A percentile compares a stretch with the other conserved stretches of the same genome.
Evolutionary conservation across 768 basidiomycete species (phyloP).

Genomic region (Rhodotorula graminis): DNA sequence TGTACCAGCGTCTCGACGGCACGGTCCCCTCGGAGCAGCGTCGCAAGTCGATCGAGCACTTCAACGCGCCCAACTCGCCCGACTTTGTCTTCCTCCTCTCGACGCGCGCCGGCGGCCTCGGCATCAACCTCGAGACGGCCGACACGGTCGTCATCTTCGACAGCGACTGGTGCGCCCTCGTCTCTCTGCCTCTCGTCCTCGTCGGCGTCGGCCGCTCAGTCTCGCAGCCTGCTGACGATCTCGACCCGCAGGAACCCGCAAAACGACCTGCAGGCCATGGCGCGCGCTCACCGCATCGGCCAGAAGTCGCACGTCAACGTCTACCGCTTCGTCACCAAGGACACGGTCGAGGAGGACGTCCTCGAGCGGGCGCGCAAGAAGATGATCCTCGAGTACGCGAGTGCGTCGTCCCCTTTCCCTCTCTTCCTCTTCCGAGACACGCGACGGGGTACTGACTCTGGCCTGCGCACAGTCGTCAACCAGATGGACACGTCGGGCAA

Average conservation of each 20-base stretch:
- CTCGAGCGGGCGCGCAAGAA: conserved; percentile 97
- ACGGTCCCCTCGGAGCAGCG: conserved; percentile 81
- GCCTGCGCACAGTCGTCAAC: conserved; percentile 74
- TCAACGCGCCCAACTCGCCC: conserved; percentile 83
- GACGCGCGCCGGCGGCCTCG: conserved; percentile 92
- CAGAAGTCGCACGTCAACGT: conserved; percentile 98
- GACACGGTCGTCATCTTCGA: conserved; percentile 99
- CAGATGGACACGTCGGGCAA: conserved; percentile 99
- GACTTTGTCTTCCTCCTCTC: conserved; percentile 97
- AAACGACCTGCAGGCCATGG: conserved; percentile 98
- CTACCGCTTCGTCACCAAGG: conserved; percentile 96
- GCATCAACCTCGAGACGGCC: conserved; percentile 97
- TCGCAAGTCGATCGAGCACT: conserved; percentile 94
- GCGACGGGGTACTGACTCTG: too few relatives aligned
- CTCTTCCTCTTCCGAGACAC: not conserved
- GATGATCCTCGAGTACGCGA: conserved; percentile 99
- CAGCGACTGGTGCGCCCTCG: conserved; percentile 55
- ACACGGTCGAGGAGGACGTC: conserved; percentile 98
- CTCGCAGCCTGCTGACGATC: not conserved
- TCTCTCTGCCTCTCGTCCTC: not conserved
- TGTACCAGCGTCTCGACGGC: conserved; percentile 90
- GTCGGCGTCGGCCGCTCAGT: not conserved
- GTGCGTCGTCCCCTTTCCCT: conserved; percentile 49
- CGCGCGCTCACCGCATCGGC: conserved; percentile 95
- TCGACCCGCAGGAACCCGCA: conserved; percentile 46